Evolutionary conservation across 345 rosid species (phyloP), one percentile per base, ranked within the genome.

Genomic region (Eucalyptus shirleyi): DNA sequence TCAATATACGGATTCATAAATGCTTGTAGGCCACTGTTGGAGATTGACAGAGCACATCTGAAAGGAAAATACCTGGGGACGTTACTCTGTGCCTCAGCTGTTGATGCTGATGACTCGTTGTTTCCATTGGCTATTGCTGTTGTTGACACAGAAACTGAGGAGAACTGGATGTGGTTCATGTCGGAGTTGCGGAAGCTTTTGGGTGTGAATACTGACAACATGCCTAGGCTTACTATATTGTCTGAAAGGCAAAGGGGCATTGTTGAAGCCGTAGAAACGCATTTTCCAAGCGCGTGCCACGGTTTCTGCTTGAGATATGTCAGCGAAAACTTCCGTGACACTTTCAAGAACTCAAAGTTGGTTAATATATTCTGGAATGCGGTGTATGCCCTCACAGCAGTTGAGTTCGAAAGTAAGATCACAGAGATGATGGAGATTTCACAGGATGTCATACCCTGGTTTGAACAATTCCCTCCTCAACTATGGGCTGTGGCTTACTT

Each of bases 161-260:
- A 98, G 50, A 98, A 98, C 91, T 98, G 99, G 99, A 96, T 94
- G 93, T 98, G 99, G 99, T 98, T 98, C 93, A 93, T 98, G 93
- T 96, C 98, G 1, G 99, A 98, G 92, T 90, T 98, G 91, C 95
- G 99, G 90, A 96, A 97, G 94, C 99, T 98, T 91, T 95, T 98
- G 7, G 99, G 99, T 53, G 95, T 98, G 88, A 97, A 95, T 90
- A 96, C 98, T 3, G 99, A 98, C 51, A 95, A 93, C 94, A 96
- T 98, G 98, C 99, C 99, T 72, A 95, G 99, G 91, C 98, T 98
- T n/a, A 97, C 99, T 11, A 95, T 98, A 90, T 96, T 98, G 19
- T 98, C 99, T 4, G 99, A 98, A 92, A 96, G 99, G 93, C 97
- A 96, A 88, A 90, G 91, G 87, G 97, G 98, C 53, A 91, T 96